A percentile compares a stretch with the other conserved stretches of the same genome.
Conservation (phyloP, 148 eudicot species). For the Agrostemma githago region DNA sequence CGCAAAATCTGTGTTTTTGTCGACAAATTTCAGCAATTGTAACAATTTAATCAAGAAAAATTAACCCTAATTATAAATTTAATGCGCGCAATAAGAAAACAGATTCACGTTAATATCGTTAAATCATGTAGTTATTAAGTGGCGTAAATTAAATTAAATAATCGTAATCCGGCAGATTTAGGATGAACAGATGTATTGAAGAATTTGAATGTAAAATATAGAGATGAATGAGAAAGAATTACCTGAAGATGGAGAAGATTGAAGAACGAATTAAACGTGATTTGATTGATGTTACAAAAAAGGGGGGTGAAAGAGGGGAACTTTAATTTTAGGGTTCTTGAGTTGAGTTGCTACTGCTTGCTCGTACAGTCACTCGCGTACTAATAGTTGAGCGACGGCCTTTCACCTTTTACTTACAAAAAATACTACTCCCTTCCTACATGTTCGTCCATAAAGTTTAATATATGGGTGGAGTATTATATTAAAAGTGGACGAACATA, state of each 20-base stretch:
- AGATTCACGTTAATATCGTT: background rate
- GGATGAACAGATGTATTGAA: background rate
- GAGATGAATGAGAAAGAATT: background rate
- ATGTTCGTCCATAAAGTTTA: too few relatives aligned
- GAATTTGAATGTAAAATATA: background rate
- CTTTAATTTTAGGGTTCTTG: conserved; percentile 7
- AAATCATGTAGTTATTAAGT: background rate
- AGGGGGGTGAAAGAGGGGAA: background rate
- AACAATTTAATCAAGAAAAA: conserved; percentile 1
- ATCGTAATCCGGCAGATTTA: background rate
- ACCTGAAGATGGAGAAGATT: background rate
- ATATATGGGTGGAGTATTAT: too few relatives aligned
- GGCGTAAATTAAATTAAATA: background rate
- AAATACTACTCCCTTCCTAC: too few relatives aligned
- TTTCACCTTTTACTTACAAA: too few relatives aligned
- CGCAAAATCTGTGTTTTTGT: background rate
- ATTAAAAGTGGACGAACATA: too few relatives aligned
- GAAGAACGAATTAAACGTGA: background rate
- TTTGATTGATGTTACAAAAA: background rate
- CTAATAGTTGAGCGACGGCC: background rate
- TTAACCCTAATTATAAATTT: background rate
- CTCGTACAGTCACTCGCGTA: background rate
- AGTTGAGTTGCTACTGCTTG: background rate
- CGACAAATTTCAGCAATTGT: background rate
- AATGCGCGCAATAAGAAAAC: background rate